A percentile compares a stretch with the other conserved stretches of the same genome.
These are phyloP conservation scores for Trichoderma sp. DNA, from an alignment of 2,329 filamentous ascomycete species.

Conservation along the genomic window DNA sequence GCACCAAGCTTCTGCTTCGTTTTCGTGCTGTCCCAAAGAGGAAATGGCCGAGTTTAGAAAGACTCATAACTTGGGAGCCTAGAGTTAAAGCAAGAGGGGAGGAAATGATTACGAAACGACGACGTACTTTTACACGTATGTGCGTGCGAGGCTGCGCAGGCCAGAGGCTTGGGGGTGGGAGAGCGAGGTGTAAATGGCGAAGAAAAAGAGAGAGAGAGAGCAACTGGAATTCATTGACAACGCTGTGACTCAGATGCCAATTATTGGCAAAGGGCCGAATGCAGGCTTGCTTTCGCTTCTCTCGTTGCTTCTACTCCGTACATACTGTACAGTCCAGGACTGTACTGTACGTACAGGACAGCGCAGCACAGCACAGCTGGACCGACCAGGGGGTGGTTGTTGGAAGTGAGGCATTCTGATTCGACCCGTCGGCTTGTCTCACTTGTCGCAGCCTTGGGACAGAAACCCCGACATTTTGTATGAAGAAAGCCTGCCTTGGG, in stretches of 20 bases:
- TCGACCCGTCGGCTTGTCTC: conserved; percentile 1
- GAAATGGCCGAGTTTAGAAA: conserved; percentile 8
- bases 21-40: conserved; percentile 14
- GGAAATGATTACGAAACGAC: conserved; percentile 13
- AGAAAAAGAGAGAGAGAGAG: not conserved
- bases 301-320: not conserved
- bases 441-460: conserved; percentile 6
- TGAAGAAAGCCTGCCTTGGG: not conserved
- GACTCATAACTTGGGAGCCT: conserved; percentile 15
- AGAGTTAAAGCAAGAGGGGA: not conserved
- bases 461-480: conserved; percentile 9
- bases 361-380: not conserved
- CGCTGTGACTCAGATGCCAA: not conserved
- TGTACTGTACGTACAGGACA: too few species aligned
- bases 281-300: not conserved
- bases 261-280: conserved; percentile 8
- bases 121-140: conserved; percentile 1
- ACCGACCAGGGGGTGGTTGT: not conserved
- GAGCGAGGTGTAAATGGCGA: not conserved
- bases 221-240: not conserved
- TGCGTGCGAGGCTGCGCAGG: not conserved
- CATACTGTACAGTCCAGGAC: too few species aligned
- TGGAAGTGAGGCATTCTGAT: not conserved
- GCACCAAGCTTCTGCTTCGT: conserved; percentile 5
- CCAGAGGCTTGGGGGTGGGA: not conserved